These are phyloP conservation scores for Blastocystis sp. DNA, from an alignment of 352 stramenopile genomes.

Conservation along the genomic window DNA sequence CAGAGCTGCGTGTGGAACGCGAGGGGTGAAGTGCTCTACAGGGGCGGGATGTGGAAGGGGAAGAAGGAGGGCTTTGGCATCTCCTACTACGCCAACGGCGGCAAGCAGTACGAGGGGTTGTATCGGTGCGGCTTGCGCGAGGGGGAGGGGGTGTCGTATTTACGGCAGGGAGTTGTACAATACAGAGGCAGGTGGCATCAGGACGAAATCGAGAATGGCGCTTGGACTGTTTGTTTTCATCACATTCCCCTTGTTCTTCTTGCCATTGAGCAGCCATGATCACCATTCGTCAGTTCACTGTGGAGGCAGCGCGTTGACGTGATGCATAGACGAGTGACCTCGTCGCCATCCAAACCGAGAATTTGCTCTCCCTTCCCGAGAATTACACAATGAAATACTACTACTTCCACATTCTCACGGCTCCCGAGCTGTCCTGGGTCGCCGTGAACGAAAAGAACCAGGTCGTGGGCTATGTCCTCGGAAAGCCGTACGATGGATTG, in stretches of 20 bases:
- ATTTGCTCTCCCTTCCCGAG: conserved; percentile 98
- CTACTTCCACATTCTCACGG: conserved; percentile 97
- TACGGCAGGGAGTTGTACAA: not conserved
- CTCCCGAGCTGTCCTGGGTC: conserved; percentile 96
- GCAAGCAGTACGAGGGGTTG: not conserved
- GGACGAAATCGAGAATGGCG: not conserved
- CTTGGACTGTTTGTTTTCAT: conserved; percentile 13
- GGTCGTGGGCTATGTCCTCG: conserved; percentile 98
- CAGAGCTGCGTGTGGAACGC: not conserved
- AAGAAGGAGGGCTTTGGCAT: not conserved
- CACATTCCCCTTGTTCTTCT: not conserved
- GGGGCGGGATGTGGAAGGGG: not conserved
- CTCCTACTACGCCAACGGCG: not conserved
- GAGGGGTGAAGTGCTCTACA: not conserved
- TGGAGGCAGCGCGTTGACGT: not conserved
- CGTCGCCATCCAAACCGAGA: conserved; percentile 95
- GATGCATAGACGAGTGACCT: conserved; percentile 84
- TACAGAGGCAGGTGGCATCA: not conserved
- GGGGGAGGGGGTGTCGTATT: not conserved
- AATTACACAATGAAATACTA: conserved; percentile 99
- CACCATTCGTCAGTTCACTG: conserved; percentile 47
- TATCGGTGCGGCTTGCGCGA: not conserved
- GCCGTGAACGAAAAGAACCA: conserved; percentile 92
- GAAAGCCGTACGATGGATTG: conserved; percentile 87
- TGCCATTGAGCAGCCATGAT: not conserved